Percentiles rank a stretch among this genome's conserved stretches.
Evolutionary conservation across 768 basidiomycete species (phyloP).

Genomic region (Trametes coccinea): DNA sequence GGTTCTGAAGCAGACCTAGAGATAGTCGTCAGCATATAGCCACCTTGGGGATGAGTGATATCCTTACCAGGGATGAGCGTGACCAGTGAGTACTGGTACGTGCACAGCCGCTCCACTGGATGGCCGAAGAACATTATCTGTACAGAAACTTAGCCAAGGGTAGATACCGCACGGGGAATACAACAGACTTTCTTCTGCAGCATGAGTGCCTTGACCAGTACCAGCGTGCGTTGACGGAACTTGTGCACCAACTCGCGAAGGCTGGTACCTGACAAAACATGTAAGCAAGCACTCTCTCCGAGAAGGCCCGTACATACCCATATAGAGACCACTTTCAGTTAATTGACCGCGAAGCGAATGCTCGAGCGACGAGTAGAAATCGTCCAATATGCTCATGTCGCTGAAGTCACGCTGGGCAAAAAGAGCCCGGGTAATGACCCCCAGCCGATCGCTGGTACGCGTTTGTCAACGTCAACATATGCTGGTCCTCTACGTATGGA

Average conservation of each 20-base stretch:
- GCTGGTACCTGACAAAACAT: slow-evolving; percentile 55
- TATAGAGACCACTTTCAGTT: slow-evolving; percentile 93
- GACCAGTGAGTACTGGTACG: slow-evolving; percentile 96
- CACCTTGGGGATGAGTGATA: not conserved
- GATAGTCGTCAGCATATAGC: not conserved
- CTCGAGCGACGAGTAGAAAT: slow-evolving; percentile 81
- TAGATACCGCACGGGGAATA: not conserved
- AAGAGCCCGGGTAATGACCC: slow-evolving; percentile 89
- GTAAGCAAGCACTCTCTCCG: not conserved
- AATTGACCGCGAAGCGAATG: slow-evolving; percentile 71
- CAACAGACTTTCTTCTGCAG: slow-evolving; percentile 81
- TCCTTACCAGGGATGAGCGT: slow-evolving; percentile 85
- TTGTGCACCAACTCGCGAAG: slow-evolving; percentile 90
- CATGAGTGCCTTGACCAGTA: slow-evolving; percentile 94
- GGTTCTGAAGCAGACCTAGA: slow-evolving; percentile 78
- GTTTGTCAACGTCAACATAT: not conserved
- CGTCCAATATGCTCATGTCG: slow-evolving; percentile 84
- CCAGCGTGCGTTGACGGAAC: slow-evolving; percentile 88
- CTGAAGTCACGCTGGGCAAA: slow-evolving; percentile 76
- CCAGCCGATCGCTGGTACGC: slow-evolving; percentile 74
- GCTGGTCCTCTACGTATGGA: not conserved
- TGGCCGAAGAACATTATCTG: slow-evolving; percentile 98
- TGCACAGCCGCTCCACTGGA: slow-evolving; percentile 94
- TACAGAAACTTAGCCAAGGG: not conserved
- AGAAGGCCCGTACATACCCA: slow-evolving; percentile 60